phyloP scores from a whole-genome alignment of 495 filamentous ascomycete species.

The Trichoderma reesei region DNA sequence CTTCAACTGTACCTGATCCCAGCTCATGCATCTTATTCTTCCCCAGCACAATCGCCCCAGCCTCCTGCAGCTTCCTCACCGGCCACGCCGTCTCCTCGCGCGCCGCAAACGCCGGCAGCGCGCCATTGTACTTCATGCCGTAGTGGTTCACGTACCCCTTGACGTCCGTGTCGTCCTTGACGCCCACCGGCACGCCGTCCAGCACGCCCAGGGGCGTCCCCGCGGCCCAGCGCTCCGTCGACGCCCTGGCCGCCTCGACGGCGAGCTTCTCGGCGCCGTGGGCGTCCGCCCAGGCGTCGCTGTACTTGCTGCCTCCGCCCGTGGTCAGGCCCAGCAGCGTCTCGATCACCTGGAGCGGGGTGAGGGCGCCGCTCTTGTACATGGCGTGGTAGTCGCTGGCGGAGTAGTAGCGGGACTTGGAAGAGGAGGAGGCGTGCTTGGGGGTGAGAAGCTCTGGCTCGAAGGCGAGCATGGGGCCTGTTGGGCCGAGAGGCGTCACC shows the following conservation, averaged over 20 bases:
- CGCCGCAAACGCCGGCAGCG: conserved; percentile 25
- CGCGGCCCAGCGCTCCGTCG: conserved; percentile 57
- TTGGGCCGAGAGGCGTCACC: conserved; percentile 53
- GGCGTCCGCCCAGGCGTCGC: conserved; percentile 53
- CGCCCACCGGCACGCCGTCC: conserved; percentile 77
- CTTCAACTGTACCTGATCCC: conserved; percentile 43
- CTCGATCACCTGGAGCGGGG: conserved; percentile 61
- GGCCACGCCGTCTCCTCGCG: conserved; percentile 50
- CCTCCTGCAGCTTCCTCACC: conserved; percentile 62
- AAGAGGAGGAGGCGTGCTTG: conserved; percentile 26
- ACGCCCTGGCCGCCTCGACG: conserved; percentile 56
- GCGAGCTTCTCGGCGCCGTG: conserved; percentile 49
- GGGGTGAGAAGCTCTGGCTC: conserved; percentile 26
- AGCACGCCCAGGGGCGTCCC: conserved; percentile 55
- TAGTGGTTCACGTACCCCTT: conserved; percentile 60
- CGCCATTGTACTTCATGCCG: conserved; percentile 35
- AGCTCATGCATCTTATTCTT: conserved; percentile 91
- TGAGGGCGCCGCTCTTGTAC: conserved; percentile 57
- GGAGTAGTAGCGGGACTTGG: conserved; percentile 47
- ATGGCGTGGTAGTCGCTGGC: conserved; percentile 66
- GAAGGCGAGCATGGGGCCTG: conserved; percentile 21
- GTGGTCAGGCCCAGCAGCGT: conserved; percentile 60
- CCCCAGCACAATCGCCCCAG: conserved; percentile 72
- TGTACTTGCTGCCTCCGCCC: conserved; percentile 55
- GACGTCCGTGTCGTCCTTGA: conserved; percentile 79